These are phyloP conservation scores for Phyllosticta citriasiana DNA, from an alignment of 2,329 filamentous ascomycete species.

Conservation along the genomic window DNA sequence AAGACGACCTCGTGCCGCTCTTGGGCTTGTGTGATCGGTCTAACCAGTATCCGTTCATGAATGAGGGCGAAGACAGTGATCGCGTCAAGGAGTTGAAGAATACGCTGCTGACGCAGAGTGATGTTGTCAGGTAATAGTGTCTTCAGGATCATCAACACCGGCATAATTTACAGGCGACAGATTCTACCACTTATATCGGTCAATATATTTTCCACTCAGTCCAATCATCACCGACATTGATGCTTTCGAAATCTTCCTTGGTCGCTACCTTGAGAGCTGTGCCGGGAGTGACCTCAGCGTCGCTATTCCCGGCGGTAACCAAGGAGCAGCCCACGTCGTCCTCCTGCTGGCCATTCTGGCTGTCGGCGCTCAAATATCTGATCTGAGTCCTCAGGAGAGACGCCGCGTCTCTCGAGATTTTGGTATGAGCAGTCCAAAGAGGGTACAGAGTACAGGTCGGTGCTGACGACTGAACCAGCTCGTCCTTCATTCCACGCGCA, in stretches of 20 bases:
- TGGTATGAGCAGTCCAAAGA: not conserved
- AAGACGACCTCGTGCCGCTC: not conserved
- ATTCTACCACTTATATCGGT: slow-evolving; percentile 1
- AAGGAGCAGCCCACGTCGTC: not conserved
- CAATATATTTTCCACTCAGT: not conserved
- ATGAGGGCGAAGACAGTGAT: not conserved
- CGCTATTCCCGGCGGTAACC: not conserved
- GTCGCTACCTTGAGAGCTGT: not conserved
- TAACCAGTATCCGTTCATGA: slow-evolving; percentile 6
- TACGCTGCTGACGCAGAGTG: not conserved
- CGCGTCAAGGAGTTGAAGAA: not conserved
- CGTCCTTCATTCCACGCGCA: slow-evolving; percentile 4
- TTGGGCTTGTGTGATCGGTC: not conserved
- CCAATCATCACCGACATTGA: not conserved
- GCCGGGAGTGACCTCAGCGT: not conserved
- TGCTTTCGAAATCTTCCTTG: not conserved
- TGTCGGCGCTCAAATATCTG: slow-evolving; percentile 1
- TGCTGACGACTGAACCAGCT: not conserved
- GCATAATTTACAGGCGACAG: not conserved
- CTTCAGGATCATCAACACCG: no score
- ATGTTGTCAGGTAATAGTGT: not conserved
- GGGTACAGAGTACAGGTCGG: not conserved
- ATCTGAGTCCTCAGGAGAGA: not conserved
- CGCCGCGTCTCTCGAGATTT: not conserved
- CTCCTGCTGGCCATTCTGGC: slow-evolving; percentile 1